These are phyloP conservation scores for Trichoderma sp. DNA, from an alignment of 2,329 filamentous ascomycete species.

Conservation along the genomic window DNA sequence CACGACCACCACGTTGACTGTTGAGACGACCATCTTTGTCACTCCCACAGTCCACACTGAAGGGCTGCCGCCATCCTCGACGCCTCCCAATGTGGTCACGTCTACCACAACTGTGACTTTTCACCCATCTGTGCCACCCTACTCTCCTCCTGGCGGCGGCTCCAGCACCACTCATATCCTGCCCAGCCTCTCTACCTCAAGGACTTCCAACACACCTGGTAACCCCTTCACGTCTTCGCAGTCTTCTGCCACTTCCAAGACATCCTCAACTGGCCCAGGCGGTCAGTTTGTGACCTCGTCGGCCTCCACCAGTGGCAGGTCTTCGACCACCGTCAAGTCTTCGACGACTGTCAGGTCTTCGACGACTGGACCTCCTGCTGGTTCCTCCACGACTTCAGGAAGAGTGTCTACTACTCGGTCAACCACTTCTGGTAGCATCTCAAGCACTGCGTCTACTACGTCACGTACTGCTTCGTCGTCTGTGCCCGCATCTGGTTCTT, in stretches of 20 bases:
- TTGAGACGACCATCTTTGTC: slow-evolving; percentile 34
- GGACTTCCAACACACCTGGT: not conserved
- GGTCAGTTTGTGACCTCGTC: slow-evolving; percentile 10
- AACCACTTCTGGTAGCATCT: not conserved
- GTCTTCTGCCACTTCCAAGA: not conserved
- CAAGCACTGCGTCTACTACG: not conserved
- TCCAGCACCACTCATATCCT: not conserved
- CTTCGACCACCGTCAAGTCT: no score
- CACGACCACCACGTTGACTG: slow-evolving; percentile 28
- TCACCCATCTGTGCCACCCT: not conserved
- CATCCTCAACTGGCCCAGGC: not conserved
- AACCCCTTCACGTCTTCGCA: not conserved
- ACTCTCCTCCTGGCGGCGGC: not conserved
- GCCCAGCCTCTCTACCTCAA: not conserved
- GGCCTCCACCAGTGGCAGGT: not conserved
- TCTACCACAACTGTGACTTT: not conserved
- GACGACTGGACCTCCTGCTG: not conserved
- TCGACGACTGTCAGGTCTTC: not conserved
- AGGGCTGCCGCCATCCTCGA: not conserved
- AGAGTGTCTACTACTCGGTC: not conserved
- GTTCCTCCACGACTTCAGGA: not conserved
- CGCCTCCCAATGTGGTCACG: not conserved
- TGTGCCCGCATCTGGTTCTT: not conserved
- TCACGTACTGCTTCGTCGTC: not conserved
- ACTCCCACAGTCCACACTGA: slow-evolving; percentile 26